Evolutionary conservation across 768 basidiomycete species (phyloP), one percentile per base, ranked within the genome.

Genomic region (Termitomyces sp.): DNA sequence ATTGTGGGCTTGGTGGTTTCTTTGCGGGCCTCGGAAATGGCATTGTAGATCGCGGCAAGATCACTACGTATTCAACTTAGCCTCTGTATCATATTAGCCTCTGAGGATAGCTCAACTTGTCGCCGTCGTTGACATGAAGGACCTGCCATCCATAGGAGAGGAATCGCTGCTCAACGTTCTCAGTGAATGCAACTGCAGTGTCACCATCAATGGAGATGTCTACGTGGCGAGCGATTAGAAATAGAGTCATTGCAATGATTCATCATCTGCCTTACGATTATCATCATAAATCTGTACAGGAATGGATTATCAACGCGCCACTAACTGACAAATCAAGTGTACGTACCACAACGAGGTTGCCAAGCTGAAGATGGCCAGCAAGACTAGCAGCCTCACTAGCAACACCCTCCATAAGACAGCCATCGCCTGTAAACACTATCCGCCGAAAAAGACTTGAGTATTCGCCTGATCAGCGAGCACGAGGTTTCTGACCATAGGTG

Each of bases 131-230:
- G 57, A 94, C 90, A 66, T 81, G 82, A 59, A 95, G 82, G 56
- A 95, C 92, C 61, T 97, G 89, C 95, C 95, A 98, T 54, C 91
- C 93, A 72, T 97, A 97, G 2, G 95, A 70, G 68, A 85, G 74
- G 80, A 94, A 97, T 55, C 95, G 86, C 68, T 87, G 84, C 63
- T 82, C 84, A 54, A 96, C 93, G 64, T 97, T 84, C 73, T 98
- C 95, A 42, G 95, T 98, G 80, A 98, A 98, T 17, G 95, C 89
- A 55, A 87, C 80, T 55, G 84, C 84, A 61, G 94, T 98, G 73
- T 93, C 84, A 61, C 95, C 95, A 68, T 98, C 95, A 65, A 98
- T 97, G 61, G 95, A 92, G 71, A 98, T 98, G 71, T 94, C 91
- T 94, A 61, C 54, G 46, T 40, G 45, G 30, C 49, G 11, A 16